These are phyloP conservation scores for Amborella trichopoda DNA, from an alignment of 164 flowering plant genomes.

Conservation along the genomic window DNA sequence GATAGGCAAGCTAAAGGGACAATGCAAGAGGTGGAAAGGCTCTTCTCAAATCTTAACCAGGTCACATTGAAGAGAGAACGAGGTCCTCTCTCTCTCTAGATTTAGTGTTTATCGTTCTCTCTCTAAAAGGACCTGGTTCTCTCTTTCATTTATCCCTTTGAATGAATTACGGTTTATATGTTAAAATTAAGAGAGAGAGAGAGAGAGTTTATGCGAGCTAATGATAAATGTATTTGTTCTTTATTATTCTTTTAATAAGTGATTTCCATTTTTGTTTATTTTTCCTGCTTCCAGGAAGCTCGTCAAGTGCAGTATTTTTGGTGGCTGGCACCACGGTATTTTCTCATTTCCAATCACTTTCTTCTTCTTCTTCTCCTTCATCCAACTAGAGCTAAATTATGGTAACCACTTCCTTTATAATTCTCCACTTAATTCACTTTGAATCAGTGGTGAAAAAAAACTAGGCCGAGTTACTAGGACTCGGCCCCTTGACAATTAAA, in stretches of 20 bases:
- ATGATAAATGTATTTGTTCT: no score
- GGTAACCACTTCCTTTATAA: neutral
- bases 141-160: neutral
- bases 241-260: neutral
- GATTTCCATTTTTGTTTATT: neutral
- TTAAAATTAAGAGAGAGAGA: neutral
- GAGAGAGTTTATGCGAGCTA: no score
- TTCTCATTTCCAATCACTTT: neutral
- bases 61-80: conserved; percentile 70
- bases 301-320: conserved; percentile 55
- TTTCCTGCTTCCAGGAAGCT: conserved; percentile 43
- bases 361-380: neutral
- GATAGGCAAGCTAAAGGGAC: no score
- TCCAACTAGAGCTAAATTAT: neutral
- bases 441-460: neutral
- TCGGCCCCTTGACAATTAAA: neutral
- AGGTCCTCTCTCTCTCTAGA: conserved; percentile 20
- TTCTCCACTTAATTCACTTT: no score
- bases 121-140: neutral
- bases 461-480: neutral
- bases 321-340: conserved; percentile 95
- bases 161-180: neutral
- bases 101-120: neutral
- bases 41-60: conserved; percentile 80
- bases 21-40: conserved; percentile 37